Conservation (phyloP, 2,329 filamentous ascomycete genomes). For the Tolypocladium pustulatum region DNA sequence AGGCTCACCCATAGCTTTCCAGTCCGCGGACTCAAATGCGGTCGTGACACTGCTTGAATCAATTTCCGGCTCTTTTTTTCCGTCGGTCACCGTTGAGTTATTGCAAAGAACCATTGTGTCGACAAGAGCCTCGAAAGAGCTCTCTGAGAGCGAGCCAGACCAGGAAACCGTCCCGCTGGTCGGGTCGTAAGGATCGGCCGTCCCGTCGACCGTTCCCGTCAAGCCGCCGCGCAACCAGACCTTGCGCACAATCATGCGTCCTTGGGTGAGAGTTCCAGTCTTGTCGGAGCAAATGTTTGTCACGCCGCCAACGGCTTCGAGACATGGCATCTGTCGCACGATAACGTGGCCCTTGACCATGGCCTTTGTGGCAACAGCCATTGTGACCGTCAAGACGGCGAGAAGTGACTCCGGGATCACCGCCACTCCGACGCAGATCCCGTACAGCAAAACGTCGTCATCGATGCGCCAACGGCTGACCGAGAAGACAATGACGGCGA, state of each 20-base stretch:
- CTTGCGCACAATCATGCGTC: conserved; percentile 55
- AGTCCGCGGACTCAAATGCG: conserved; percentile 31
- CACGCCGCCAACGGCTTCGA: conserved; percentile 59
- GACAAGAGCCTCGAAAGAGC: conserved; percentile 34
- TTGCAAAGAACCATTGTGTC: conserved; percentile 53
- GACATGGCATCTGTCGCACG: conserved; percentile 52
- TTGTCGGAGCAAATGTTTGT: conserved; percentile 64
- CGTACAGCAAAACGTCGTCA: conserved; percentile 50
- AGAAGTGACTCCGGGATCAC: conserved; percentile 59
- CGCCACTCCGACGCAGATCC: conserved; percentile 50
- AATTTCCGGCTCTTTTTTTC: conserved; percentile 33
- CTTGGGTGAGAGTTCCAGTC: conserved; percentile 56
- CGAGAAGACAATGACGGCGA: conserved; percentile 52
- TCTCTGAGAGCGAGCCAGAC: conserved; percentile 28
- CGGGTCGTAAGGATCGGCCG: conserved; percentile 51
- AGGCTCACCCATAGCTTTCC: conserved; percentile 54
- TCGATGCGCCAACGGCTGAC: conserved; percentile 42
- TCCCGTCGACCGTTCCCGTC: conserved; percentile 40
- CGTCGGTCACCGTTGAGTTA: conserved; percentile 38
- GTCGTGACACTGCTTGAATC: conserved; percentile 38
- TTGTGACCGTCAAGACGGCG: conserved; percentile 61
- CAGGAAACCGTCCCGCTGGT: conserved; percentile 41
- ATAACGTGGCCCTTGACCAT: conserved; percentile 57
- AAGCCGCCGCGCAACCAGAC: conserved; percentile 48
- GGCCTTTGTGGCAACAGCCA: conserved; percentile 54